Conservation (phyloP, 179 eudicot genomes). For the Corrigiola litoralis region DNA sequence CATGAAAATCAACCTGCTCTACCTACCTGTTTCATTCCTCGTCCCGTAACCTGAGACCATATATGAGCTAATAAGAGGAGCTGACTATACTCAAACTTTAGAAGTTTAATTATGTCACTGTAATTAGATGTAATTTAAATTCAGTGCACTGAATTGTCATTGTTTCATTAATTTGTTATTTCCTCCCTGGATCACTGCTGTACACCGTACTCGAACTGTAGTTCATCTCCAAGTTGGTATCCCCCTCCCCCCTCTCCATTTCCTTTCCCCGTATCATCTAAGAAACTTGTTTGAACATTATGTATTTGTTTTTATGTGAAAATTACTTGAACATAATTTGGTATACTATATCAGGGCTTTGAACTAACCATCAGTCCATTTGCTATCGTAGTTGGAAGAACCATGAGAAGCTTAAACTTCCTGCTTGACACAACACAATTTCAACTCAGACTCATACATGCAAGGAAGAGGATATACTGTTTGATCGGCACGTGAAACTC, state of each 20-base stretch:
- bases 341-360: neutral
- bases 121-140: too few relatives aligned
- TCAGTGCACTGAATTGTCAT: too few relatives aligned
- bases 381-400: constrained; percentile 36
- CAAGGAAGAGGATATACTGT: neutral
- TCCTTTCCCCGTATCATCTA: neutral
- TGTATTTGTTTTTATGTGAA: neutral
- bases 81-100: too few relatives aligned
- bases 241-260: too few relatives aligned
- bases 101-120: too few relatives aligned
- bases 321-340: neutral
- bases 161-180: too few relatives aligned
- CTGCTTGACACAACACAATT: constrained; percentile 19
- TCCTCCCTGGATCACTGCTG: neutral
- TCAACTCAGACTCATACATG: neutral
- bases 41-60: too few relatives aligned
- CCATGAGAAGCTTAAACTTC: constrained; percentile 39
- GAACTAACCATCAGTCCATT: constrained; percentile 1
- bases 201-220: neutral
- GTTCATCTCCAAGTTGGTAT: neutral
- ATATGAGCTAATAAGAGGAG: too few relatives aligned
- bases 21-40: too few relatives aligned
- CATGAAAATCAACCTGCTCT: too few relatives aligned
- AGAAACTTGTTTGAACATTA: neutral
- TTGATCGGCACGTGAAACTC: neutral